Conservation (phyloP, 2,329 filamentous ascomycete species). For the Fusarium albosuccineum region DNA sequence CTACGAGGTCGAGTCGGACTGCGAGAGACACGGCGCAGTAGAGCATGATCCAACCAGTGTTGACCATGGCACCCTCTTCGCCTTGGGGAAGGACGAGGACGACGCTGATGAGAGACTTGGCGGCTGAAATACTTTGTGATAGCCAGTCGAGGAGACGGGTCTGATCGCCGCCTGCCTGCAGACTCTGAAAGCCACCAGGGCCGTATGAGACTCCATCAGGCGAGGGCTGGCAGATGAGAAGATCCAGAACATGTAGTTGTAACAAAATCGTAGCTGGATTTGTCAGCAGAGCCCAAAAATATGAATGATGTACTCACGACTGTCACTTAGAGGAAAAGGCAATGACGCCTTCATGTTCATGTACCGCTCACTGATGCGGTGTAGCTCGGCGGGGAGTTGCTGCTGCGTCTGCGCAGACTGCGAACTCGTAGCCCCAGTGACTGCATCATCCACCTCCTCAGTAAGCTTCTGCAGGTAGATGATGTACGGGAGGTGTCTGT, state of each 20-base stretch:
- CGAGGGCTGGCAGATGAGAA: slow-evolving; percentile 49
- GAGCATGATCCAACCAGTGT: slow-evolving; percentile 50
- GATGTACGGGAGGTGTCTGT: slow-evolving; percentile 49
- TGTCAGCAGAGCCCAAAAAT: not conserved
- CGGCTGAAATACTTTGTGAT: slow-evolving; percentile 49
- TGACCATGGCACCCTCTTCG: slow-evolving; percentile 47
- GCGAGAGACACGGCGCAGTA: slow-evolving; percentile 49
- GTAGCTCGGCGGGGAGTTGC: slow-evolving; percentile 31
- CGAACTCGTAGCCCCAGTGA: slow-evolving; percentile 26
- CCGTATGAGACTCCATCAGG: slow-evolving; percentile 46
- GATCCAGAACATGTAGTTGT: slow-evolving; percentile 47
- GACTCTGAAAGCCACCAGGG: slow-evolving; percentile 41
- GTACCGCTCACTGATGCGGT: slow-evolving; percentile 38
- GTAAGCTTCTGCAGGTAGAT: slow-evolving; percentile 48
- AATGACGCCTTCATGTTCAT: slow-evolving; percentile 42
- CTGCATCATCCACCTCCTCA: slow-evolving; percentile 48
- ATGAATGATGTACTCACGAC: slow-evolving; percentile 40
- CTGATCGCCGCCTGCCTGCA: slow-evolving; percentile 29
- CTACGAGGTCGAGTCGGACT: slow-evolving; percentile 49
- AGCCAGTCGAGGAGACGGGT: slow-evolving; percentile 45
- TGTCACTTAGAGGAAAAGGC: slow-evolving; percentile 48
- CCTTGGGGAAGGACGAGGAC: slow-evolving; percentile 45
- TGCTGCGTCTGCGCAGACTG: slow-evolving; percentile 6
- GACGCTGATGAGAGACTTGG: slow-evolving; percentile 48
- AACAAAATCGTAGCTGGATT: slow-evolving; percentile 43